These are phyloP conservation scores for Pyrus hybrid DNA, from an alignment of 331 rosid species.

Conservation along the genomic window DNA sequence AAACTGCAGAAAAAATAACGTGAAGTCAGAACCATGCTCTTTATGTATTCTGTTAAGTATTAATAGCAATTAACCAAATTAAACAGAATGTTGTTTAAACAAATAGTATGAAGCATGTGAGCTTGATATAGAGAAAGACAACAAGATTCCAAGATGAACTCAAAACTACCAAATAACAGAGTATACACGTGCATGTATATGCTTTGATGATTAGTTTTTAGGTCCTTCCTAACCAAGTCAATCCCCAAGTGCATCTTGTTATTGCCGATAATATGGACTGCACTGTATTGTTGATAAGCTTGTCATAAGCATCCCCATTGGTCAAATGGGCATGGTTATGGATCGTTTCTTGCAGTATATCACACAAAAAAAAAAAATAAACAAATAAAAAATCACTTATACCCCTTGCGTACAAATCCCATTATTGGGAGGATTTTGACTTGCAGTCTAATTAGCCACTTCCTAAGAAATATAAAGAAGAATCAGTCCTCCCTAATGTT, in stretches of 20 bases:
- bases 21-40: slow-evolving; percentile 17
- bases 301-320: not conserved
- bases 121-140: not conserved
- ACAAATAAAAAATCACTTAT: not conserved
- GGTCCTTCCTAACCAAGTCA: not conserved
- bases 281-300: not conserved
- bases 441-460: not conserved
- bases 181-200: not conserved
- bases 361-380: not conserved
- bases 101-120: not conserved
- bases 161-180: not conserved
- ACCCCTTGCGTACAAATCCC: not conserved
- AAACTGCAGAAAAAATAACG: slow-evolving; percentile 46
- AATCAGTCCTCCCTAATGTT: not conserved
- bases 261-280: not conserved
- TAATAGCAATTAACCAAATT: not conserved
- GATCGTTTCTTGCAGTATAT: not conserved
- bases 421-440: not conserved
- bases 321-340: not conserved
- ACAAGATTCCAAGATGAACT: not conserved
- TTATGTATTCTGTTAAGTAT: not conserved
- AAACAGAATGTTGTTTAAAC: not conserved
- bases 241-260: not conserved
- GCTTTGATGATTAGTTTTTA: not conserved
- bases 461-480: not conserved